phyloP scores from a whole-genome alignment of 805 yeast genomes.

The Starmerella apicola region DNA sequence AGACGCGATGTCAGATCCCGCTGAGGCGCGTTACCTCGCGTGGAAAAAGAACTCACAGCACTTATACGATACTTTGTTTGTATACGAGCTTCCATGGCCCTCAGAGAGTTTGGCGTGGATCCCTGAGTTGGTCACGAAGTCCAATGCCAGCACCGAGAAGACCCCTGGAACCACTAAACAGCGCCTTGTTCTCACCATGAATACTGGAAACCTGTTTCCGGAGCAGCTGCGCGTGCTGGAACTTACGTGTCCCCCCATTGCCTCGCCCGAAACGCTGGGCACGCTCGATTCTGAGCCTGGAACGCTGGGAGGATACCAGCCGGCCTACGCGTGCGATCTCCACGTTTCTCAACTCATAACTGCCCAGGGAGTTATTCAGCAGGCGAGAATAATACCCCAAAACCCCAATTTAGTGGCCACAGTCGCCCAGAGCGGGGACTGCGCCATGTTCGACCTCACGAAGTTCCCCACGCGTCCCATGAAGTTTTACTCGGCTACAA shows the following conservation, averaged over 20 bases:
- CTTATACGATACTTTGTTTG: constrained; percentile 41
- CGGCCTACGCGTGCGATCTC: constrained; percentile 29
- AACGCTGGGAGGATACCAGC: constrained; percentile 26
- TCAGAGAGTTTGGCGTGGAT: constrained; percentile 49
- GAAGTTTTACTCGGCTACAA: constrained; percentile 37
- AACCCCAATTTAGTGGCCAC: constrained; percentile 75
- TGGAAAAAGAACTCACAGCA: constrained; percentile 55
- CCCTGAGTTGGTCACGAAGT: constrained; percentile 36
- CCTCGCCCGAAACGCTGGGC: constrained; percentile 19
- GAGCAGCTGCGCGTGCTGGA: constrained; percentile 36
- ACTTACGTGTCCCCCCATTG: constrained; percentile 23
- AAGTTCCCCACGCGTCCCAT: constrained; percentile 49
- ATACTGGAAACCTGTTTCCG: constrained; percentile 45
- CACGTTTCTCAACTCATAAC: constrained; percentile 45
- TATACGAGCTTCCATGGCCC: constrained; percentile 52
- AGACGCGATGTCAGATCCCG: constrained; percentile 1
- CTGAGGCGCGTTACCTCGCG: constrained; percentile 31
- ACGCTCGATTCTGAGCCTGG: constrained; percentile 31
- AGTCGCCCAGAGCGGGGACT: constrained; percentile 51
- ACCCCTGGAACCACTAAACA: constrained; percentile 2
- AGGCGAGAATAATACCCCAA: constrained; percentile 64
- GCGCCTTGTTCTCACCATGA: constrained; percentile 44
- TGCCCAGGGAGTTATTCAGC: constrained; percentile 61
- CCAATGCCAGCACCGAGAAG: neutral
- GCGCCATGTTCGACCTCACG: constrained; percentile 67